Evolutionary conservation across 805 yeast genomes (phyloP).

Genomic region (Yamadazyma akitaensis): DNA sequence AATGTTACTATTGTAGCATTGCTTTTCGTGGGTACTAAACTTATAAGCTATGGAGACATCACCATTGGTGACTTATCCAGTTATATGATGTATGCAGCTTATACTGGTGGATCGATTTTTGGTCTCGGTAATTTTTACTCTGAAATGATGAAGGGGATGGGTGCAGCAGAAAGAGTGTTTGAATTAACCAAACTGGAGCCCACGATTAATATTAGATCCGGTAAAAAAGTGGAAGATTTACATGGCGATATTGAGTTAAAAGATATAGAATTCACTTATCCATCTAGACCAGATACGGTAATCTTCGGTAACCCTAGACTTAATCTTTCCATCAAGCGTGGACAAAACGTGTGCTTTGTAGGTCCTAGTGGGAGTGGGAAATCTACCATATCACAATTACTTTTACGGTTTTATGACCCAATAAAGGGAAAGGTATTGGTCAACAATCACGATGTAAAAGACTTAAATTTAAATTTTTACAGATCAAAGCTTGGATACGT

Average conservation of each 20-base stretch:
- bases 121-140: slow-evolving; percentile 89
- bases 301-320: slow-evolving; percentile 50
- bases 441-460: slow-evolving; percentile 60
- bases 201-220: slow-evolving; percentile 61
- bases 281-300: slow-evolving; percentile 71
- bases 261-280: slow-evolving; percentile 70
- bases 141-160: slow-evolving; percentile 95
- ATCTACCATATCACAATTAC: slow-evolving; percentile 77
- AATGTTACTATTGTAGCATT: slow-evolving; percentile 76
- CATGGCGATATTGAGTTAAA: slow-evolving; percentile 60
- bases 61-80: slow-evolving; percentile 88
- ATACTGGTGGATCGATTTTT: slow-evolving; percentile 88
- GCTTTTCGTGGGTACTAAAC: slow-evolving; percentile 73
- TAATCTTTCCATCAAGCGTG: slow-evolving; percentile 61
- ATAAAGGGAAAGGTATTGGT: slow-evolving; percentile 57
- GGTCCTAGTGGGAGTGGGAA: slow-evolving; percentile 99
- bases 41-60: slow-evolving; percentile 73
- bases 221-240: slow-evolving; percentile 43
- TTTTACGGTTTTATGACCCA: slow-evolving; percentile 84
- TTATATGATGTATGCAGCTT: slow-evolving; percentile 93
- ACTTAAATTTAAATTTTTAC: slow-evolving; percentile 67
- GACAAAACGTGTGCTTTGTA: slow-evolving; percentile 88
- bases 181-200: slow-evolving; percentile 82
- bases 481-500: slow-evolving; percentile 83
- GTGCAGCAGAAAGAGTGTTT: slow-evolving; percentile 89